A percentile compares a stretch with the other conserved stretches of the same genome.
phyloP scores from a whole-genome alignment of 305 asterid species.

The Rubia balearica region DNA sequence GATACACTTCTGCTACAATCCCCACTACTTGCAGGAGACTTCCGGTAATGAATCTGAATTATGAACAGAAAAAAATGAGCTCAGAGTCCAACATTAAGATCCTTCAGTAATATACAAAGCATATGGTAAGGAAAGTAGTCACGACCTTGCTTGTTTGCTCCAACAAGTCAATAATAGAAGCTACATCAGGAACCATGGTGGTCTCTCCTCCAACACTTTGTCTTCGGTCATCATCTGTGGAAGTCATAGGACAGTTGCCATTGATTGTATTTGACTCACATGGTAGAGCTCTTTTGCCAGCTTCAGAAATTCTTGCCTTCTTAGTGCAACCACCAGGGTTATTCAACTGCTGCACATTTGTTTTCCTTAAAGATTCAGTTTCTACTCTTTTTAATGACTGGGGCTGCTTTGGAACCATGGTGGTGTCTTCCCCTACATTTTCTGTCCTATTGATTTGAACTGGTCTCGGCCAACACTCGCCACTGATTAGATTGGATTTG shows the following conservation, averaged over 20 bases:
- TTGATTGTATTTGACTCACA: conserved; percentile 21
- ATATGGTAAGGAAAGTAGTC: conserved; percentile 14
- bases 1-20: conserved; percentile 60
- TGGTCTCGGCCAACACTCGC: conserved; percentile 35
- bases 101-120: background rate
- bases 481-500: background rate
- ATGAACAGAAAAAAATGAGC: conserved; percentile 23
- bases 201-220: conserved; percentile 36
- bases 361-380: conserved; percentile 27
- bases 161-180: conserved; percentile 81
- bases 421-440: background rate
- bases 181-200: conserved; percentile 69
- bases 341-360: conserved; percentile 23
- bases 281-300: conserved; percentile 26
- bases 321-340: conserved; percentile 37
- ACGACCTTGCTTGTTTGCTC: conserved; percentile 90
- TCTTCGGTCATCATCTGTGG: conserved; percentile 28
- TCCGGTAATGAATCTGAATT: conserved; percentile 66
- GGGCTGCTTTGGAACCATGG: conserved; percentile 35
- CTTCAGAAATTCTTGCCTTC: conserved; percentile 44
- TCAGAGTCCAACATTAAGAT: conserved; percentile 1
- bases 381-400: conserved; percentile 35
- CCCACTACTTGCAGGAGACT: conserved; percentile 50
- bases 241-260: conserved; percentile 21
- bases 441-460: conserved; percentile 23